phyloP scores from a whole-genome alignment of 139 green algal species.

The Nannochloris sp. region DNA sequence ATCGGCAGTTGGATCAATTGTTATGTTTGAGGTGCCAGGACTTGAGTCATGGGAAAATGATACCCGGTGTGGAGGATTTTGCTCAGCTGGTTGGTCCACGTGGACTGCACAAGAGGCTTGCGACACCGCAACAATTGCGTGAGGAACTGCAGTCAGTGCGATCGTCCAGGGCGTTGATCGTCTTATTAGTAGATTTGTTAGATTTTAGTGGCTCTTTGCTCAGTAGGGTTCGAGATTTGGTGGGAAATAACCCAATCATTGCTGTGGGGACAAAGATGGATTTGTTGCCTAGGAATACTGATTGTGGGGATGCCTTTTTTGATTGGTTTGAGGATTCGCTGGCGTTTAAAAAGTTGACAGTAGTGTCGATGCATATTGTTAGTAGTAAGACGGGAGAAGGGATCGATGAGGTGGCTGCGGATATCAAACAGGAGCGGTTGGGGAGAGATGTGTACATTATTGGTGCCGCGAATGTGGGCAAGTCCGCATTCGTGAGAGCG shows the following conservation, averaged over 20 bases:
- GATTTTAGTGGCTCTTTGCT: conserved; percentile 74
- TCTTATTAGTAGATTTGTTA: conserved; percentile 83
- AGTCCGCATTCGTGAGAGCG: conserved; percentile 84
- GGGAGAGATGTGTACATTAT: conserved; percentile 90
- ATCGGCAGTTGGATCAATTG: conserved; percentile 61
- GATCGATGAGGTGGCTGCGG: conserved; percentile 38
- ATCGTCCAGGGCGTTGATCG: conserved; percentile 45
- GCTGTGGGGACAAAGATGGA: conserved; percentile 89
- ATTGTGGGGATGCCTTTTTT: neutral
- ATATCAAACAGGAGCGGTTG: conserved; percentile 54
- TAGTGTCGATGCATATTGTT: conserved; percentile 59
- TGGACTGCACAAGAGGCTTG: conserved; percentile 25
- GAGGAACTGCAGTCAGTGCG: conserved; percentile 36
- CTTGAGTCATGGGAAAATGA: conserved; percentile 75
- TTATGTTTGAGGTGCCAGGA: conserved; percentile 59
- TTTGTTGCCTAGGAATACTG: conserved; percentile 71
- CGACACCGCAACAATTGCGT: conserved; percentile 69
- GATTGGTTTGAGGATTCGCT: conserved; percentile 66
- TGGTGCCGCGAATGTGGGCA: conserved; percentile 93
- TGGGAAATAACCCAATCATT: conserved; percentile 87
- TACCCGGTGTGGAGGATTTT: conserved; percentile 65
- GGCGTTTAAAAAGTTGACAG: conserved; percentile 51
- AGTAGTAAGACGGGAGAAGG: conserved; percentile 29
- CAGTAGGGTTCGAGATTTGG: conserved; percentile 66
- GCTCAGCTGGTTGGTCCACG: conserved; percentile 22